A percentile compares a stretch with the other conserved stretches of the same genome.
Evolutionary conservation across 176 grass and related monocot species (phyloP).

Genomic region (Canna indica): DNA sequence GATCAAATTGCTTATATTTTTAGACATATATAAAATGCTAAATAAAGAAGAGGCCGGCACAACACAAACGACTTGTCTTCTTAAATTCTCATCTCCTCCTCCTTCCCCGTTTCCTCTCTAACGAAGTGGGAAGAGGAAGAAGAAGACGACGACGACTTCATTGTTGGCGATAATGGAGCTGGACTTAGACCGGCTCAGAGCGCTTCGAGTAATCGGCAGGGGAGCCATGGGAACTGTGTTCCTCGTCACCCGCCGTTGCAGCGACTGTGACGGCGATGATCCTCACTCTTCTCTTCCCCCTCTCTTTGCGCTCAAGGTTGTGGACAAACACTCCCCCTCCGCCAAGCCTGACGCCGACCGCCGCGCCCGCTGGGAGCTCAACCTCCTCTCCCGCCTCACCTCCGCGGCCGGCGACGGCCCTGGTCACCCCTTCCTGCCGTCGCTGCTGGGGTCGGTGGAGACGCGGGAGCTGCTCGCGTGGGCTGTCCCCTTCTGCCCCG

Average conservation of each 20-base stretch:
- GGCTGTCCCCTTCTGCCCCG: slow-evolving; percentile 79
- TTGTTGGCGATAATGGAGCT: slow-evolving; percentile 37
- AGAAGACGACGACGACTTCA: no score
- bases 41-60: no score
- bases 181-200: slow-evolving; percentile 77
- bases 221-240: slow-evolving; percentile 98
- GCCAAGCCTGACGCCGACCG: slow-evolving; percentile 49
- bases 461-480: slow-evolving; percentile 72
- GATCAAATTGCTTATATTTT: no score
- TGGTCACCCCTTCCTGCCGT: slow-evolving; percentile 59
- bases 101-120: no score
- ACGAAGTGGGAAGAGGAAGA: not conserved
- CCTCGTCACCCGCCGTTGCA: slow-evolving; percentile 36
- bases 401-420: not conserved
- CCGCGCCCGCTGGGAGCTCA: slow-evolving; percentile 84
- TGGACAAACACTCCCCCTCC: slow-evolving; percentile 48
- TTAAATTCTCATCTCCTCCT: not conserved
- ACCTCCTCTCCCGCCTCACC: slow-evolving; percentile 50
- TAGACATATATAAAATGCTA: no score
- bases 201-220: slow-evolving; percentile 70
- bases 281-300: not conserved
- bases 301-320: slow-evolving; percentile 81
- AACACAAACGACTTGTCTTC: no score
- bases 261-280: no score
- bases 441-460: slow-evolving; percentile 56